Percentiles rank a stretch among this genome's conserved stretches.
Conservation (phyloP, 2,329 filamentous ascomycete species). For the Monosporascus sp. region DNA sequence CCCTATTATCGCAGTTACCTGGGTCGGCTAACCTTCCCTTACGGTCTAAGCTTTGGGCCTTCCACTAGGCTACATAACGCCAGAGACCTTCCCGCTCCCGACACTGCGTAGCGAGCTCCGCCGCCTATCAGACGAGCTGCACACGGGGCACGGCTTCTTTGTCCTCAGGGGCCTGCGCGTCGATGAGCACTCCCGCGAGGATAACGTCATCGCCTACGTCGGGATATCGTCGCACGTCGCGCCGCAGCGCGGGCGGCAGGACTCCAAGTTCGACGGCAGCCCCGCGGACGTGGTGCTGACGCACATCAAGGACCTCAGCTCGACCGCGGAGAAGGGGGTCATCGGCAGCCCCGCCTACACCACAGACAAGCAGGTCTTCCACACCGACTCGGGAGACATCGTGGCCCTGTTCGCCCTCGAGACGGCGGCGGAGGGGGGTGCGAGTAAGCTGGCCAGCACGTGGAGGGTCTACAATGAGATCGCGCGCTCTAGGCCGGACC, state of each 20-base stretch:
- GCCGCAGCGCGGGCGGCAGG: slow-evolving; percentile 46
- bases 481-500: slow-evolving; percentile 51
- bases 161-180: slow-evolving; percentile 55
- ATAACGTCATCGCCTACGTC: slow-evolving; percentile 56
- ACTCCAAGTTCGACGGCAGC: slow-evolving; percentile 39
- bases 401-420: slow-evolving; percentile 53
- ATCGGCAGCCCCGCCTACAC: slow-evolving; percentile 58
- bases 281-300: slow-evolving; percentile 48
- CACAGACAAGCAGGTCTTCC: slow-evolving; percentile 57
- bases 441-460: slow-evolving; percentile 53
- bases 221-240: slow-evolving; percentile 57
- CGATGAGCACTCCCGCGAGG: slow-evolving; percentile 46
- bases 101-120: slow-evolving; percentile 45
- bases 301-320: slow-evolving; percentile 59
- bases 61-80: slow-evolving; percentile 37
- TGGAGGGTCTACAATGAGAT: slow-evolving; percentile 61
- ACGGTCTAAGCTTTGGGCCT: slow-evolving; percentile 26
- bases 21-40: not conserved
- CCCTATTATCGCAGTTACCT: slow-evolving; percentile 1
- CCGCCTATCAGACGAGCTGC: slow-evolving; percentile 47
- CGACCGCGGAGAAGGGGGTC: slow-evolving; percentile 23
- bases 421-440: slow-evolving; percentile 49
- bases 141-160: slow-evolving; percentile 56
- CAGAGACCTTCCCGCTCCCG: slow-evolving; percentile 52
- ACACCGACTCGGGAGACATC: slow-evolving; percentile 57